Percentiles rank a stretch among this genome's conserved stretches.
Evolutionary conservation across 805 yeast genomes (phyloP).

Genomic region (Metschnikowia aberdeeniae): DNA sequence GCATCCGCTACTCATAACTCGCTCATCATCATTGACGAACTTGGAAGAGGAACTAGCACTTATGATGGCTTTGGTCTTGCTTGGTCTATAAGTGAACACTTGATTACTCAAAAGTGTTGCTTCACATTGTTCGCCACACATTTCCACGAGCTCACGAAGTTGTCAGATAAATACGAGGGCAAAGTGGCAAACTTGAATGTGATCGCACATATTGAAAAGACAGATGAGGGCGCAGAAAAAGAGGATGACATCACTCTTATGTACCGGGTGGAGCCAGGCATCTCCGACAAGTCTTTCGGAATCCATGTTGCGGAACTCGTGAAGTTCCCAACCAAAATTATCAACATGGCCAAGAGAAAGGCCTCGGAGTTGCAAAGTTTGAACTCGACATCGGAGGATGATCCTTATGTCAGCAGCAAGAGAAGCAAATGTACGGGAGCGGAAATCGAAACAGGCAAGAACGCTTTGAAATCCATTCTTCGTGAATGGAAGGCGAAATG

Average conservation of each 20-base stretch:
- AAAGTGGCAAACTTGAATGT: constrained; percentile 85
- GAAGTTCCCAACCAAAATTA: constrained; percentile 84
- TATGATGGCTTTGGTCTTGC: constrained; percentile 98
- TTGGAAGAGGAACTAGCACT: constrained; percentile 86
- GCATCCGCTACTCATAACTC: constrained; percentile 76
- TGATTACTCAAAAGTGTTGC: constrained; percentile 65
- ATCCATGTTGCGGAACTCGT: constrained; percentile 97
- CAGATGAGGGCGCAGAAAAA: constrained; percentile 31
- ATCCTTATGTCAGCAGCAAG: constrained; percentile 43
- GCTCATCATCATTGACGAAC: constrained; percentile 84
- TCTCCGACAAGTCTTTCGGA: constrained; percentile 94
- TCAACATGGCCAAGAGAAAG: constrained; percentile 92
- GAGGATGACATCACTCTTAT: constrained; percentile 73
- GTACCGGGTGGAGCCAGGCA: constrained; percentile 95
- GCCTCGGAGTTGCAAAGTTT: constrained; percentile 77
- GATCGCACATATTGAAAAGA: constrained; percentile 77
- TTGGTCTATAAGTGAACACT: constrained; percentile 89
- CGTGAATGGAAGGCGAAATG: constrained; percentile 52
- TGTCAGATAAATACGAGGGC: constrained; percentile 52
- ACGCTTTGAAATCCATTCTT: constrained; percentile 43
- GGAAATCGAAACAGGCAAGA: constrained; percentile 55
- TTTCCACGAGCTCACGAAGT: constrained; percentile 89
- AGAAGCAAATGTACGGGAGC: constrained; percentile 47
- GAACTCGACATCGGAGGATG: constrained; percentile 32
- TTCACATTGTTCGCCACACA: constrained; percentile 94